phyloP scores from a whole-genome alignment of 2,329 filamentous ascomycete species.

The Fusarium nanum region DNA sequence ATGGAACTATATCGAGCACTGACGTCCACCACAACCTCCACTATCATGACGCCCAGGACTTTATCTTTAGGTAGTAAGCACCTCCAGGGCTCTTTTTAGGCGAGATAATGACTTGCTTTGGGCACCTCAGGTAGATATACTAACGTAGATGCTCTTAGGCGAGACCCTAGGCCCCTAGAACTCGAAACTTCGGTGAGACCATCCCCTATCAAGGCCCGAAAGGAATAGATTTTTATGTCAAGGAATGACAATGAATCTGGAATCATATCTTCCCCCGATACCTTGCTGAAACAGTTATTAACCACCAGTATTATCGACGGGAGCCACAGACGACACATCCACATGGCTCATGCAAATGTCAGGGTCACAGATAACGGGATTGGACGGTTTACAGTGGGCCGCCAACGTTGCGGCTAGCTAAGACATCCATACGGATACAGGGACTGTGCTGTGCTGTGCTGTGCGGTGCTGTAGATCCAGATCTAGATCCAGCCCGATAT shows the following conservation, averaged over 20 bases:
- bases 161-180: not conserved
- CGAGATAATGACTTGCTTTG: constrained; percentile 10
- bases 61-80: constrained; percentile 12
- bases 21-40: constrained; percentile 11
- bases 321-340: constrained; percentile 15
- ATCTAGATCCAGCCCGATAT: not conserved
- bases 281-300: constrained; percentile 27
- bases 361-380: constrained; percentile 30
- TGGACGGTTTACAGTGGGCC: constrained; percentile 19
- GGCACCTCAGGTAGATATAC: not conserved
- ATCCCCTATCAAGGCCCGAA: not conserved
- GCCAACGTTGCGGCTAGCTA: constrained; percentile 9
- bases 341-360: constrained; percentile 35
- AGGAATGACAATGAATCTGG: not conserved
- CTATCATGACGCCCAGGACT: constrained; percentile 31
- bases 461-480: not conserved
- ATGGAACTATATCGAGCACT: constrained; percentile 16
- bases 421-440: constrained; percentile 11
- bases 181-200: constrained; percentile 16
- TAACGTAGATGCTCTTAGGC: not conserved
- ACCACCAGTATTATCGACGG: not conserved
- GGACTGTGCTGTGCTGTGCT: not conserved
- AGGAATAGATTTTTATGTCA: not conserved
- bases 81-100: constrained; percentile 12
- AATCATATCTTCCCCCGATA: constrained; percentile 9